These are phyloP conservation scores for Claviceps citrina DNA, from an alignment of 2,329 filamentous ascomycete genomes.

Conservation along the genomic window DNA sequence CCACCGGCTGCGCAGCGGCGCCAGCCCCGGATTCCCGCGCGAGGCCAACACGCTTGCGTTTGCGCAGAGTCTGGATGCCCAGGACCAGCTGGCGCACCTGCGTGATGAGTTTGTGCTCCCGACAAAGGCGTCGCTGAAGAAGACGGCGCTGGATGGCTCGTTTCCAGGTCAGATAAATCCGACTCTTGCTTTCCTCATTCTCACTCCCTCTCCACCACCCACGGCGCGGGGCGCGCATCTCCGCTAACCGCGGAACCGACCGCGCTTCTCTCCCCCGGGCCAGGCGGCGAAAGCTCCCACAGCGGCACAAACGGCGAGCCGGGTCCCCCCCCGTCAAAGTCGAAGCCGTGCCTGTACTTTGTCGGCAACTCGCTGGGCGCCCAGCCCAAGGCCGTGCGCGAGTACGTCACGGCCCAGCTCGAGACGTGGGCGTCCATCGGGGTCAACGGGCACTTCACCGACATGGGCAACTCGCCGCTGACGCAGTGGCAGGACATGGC, in stretches of 20 bases:
- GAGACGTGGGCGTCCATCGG: conserved; percentile 74
- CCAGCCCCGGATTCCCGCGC: conserved; percentile 28
- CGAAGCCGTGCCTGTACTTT: conserved; percentile 49
- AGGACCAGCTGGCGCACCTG: conserved; percentile 45
- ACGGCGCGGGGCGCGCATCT: too few species aligned
- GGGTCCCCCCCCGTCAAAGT: conserved; percentile 10
- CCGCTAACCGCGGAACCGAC: too few species aligned
- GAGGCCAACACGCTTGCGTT: conserved; percentile 32
- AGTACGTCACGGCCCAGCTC: conserved; percentile 56
- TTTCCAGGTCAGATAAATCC: too few species aligned
- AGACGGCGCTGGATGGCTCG: conserved; percentile 38
- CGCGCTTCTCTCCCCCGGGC: too few species aligned
- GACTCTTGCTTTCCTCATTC: too few species aligned
- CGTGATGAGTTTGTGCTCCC: conserved; percentile 65
- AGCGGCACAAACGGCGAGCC: conserved; percentile 13
- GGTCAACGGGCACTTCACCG: conserved; percentile 68
- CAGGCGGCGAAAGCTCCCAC: not conserved
- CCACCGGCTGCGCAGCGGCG: conserved; percentile 26
- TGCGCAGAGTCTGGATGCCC: conserved; percentile 38
- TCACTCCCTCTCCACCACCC: too few species aligned
- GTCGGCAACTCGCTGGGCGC: conserved; percentile 82
- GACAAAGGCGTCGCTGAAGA: conserved; percentile 53
- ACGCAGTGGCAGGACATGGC: conserved; percentile 66
- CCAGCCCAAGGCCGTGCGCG: conserved; percentile 54
- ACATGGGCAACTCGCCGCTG: conserved; percentile 51